Base-by-base conservation (phyloP, 345 rosid species). In the Rhodamnia argentea region DNA sequence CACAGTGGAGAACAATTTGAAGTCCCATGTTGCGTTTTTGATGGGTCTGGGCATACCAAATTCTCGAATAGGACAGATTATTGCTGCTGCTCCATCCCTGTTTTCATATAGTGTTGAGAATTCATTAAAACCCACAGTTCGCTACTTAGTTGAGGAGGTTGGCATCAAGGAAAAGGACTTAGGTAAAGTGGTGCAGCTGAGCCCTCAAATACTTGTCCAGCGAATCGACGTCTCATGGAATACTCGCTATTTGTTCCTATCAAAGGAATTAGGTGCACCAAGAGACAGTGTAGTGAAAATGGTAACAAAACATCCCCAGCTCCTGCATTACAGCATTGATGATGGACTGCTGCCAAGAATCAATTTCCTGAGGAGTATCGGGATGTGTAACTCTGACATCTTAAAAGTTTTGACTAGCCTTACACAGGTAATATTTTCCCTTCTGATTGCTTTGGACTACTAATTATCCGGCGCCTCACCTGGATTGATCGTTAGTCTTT, bases 161-260 rank as follows among this genome's bases (percentile, higher is more conserved):
- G 99, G 98, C 70, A 97, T 97, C 54, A 90, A 94, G 56, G 97
- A 94, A 87, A 92, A 91, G 76, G 92, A 87, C 87, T 85, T 96
- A 62, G 93, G 99, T 22, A 97, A 97, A 90, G 99, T 97, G 50
- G 96, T 97, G 91, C 96, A 93, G 86, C 92, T 97, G 86, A 97
- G 99, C 89, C 99, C 99, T 83, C 99, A 96, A 88, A 94, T 97
- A 90, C 94, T 97, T 85, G 93, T 96, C 88, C 99, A 97, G 92
- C 92, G 98, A 84, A 96, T 97, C 22, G 99, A 97, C 50, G 90
- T 96, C 82, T 92, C 98, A 12, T 97, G 99, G 99, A 96, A 96
- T 86, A 92, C 94, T 87, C 99, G 99, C 54, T 93, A 91, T 90
- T 86, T 95, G 88, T 97, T 97, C 88, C 98, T 97, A 53, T 94